Evolutionary conservation across 2,329 filamentous ascomycete genomes (phyloP).

Genomic region (Leptosphaerulina australis): DNA sequence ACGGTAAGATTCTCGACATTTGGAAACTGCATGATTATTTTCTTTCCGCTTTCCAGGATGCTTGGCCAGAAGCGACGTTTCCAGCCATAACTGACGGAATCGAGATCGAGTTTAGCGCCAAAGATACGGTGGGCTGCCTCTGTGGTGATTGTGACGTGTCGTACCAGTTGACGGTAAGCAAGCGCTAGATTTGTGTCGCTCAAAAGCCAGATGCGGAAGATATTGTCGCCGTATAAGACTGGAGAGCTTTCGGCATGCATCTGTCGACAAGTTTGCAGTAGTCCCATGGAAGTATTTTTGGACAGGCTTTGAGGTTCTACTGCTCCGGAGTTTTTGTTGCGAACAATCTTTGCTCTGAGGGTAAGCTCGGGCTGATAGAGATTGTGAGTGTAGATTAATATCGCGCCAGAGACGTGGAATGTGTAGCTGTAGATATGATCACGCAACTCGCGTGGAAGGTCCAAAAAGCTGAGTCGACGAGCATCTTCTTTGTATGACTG

Average conservation of each 20-base stretch:
- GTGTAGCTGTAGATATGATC: constrained; percentile 35
- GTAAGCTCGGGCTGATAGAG: constrained; percentile 17
- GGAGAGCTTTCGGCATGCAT: constrained; percentile 51
- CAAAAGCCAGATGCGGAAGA: constrained; percentile 46
- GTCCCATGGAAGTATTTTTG: constrained; percentile 24
- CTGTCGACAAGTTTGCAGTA: constrained; percentile 50
- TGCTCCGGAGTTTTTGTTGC: constrained; percentile 31
- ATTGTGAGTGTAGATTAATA: constrained; percentile 36
- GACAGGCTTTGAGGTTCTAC: constrained; percentile 29
- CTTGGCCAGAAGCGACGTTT: constrained; percentile 38
- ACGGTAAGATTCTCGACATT: constrained; percentile 33
- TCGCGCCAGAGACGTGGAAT: constrained; percentile 32
- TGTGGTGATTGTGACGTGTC: constrained; percentile 29
- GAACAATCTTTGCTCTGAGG: constrained; percentile 27
- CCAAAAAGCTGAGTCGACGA: constrained; percentile 30
- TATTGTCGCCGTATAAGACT: constrained; percentile 57
- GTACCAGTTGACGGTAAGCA: constrained; percentile 28
- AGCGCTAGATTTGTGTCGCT: constrained; percentile 16
- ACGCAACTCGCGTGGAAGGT: constrained; percentile 42
- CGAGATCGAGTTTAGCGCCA: constrained; percentile 25
- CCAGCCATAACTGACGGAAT: constrained; percentile 38
- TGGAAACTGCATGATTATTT: constrained; percentile 31
- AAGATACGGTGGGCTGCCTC: constrained; percentile 34
- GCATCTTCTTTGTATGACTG: constrained; percentile 27
- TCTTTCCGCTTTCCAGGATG: constrained; percentile 25